Conservation (phyloP, 371 early-diverging fungal species). For the Catenaria anguillulae region DNA sequence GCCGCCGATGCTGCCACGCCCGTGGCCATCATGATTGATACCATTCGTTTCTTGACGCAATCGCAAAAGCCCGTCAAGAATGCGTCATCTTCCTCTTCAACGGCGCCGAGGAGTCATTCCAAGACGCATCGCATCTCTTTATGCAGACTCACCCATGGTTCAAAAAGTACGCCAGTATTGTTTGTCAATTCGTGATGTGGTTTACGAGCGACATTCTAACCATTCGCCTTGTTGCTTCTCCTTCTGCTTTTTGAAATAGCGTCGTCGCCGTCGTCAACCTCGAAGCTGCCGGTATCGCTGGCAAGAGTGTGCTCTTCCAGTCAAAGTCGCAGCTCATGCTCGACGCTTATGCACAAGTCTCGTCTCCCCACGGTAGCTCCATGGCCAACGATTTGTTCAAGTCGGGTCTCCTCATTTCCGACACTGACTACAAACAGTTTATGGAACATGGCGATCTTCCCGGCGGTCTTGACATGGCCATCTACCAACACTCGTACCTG, state of each 20-base stretch:
- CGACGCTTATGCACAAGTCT: constrained; percentile 49
- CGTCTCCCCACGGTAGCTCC: constrained; percentile 57
- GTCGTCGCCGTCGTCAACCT: constrained; percentile 44
- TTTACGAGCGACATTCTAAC: too few species aligned
- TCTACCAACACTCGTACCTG: constrained; percentile 50
- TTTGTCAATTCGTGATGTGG: too few species aligned
- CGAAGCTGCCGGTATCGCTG: constrained; percentile 55
- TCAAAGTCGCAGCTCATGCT: constrained; percentile 52
- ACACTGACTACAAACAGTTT: constrained; percentile 65
- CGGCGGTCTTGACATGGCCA: constrained; percentile 50
- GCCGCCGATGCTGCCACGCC: constrained; percentile 55
- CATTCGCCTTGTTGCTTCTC: too few species aligned
- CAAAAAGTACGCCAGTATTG: too few species aligned
- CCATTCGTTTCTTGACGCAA: constrained; percentile 42
- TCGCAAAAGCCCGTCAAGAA: constrained; percentile 31
- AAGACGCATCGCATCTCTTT: constrained; percentile 61
- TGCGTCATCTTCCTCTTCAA: constrained; percentile 52
- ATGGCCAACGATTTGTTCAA: constrained; percentile 58
- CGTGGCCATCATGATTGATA: constrained; percentile 54
- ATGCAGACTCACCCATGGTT: constrained; percentile 41
- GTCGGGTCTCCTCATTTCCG: constrained; percentile 52
- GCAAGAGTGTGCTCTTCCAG: constrained; percentile 59
- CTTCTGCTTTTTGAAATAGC: too few species aligned
- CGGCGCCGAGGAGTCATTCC: constrained; percentile 62
- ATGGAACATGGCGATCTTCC: constrained; percentile 48